A percentile compares a stretch with the other conserved stretches of the same genome.
Evolutionary conservation across 805 yeast species (phyloP).

Genomic region (Priceomyces melissophilus): DNA sequence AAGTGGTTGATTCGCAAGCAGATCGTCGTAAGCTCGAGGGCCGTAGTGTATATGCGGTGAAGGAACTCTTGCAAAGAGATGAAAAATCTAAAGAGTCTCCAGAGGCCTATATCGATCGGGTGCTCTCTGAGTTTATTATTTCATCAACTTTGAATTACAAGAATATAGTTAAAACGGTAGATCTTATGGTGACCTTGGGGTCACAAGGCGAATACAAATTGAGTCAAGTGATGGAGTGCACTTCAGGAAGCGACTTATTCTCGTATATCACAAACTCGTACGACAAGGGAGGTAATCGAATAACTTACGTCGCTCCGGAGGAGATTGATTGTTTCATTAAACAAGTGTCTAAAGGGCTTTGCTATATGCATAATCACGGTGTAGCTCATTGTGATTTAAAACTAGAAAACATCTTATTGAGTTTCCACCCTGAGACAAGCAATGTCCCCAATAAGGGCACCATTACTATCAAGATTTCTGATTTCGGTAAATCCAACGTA

Average conservation of each 20-base stretch:
- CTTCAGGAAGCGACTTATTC: constrained; percentile 35
- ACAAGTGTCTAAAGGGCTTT: constrained; percentile 77
- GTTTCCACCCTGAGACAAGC: constrained; percentile 5
- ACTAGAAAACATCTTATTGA: constrained; percentile 76
- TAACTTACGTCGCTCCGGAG: constrained; percentile 21
- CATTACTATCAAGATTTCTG: constrained; percentile 42
- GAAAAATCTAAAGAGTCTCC: constrained; percentile 19
- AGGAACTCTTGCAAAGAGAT: constrained; percentile 25
- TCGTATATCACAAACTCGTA: constrained; percentile 22
- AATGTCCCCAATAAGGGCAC: constrained; percentile 5
- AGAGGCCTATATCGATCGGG: constrained; percentile 60
- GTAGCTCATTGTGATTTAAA: constrained; percentile 92
- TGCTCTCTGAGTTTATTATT: constrained; percentile 88
- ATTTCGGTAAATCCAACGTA: constrained; percentile 90
- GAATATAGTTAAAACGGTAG: constrained; percentile 75
- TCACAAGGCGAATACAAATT: constrained; percentile 12
- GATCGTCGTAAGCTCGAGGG: constrained; percentile 2
- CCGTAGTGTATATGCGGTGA: constrained; percentile 27
- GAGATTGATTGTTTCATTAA: constrained; percentile 91
- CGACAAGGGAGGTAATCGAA: constrained; percentile 7
- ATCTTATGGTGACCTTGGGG: constrained; percentile 51
- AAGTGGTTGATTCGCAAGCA: constrained; percentile 21
- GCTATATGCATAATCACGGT: constrained; percentile 86
- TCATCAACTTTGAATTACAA: constrained; percentile 72
- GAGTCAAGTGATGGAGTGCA: constrained; percentile 38